These are phyloP conservation scores for Misopates orontium DNA, from an alignment of 257 asterid genomes.

Conservation along the genomic window DNA sequence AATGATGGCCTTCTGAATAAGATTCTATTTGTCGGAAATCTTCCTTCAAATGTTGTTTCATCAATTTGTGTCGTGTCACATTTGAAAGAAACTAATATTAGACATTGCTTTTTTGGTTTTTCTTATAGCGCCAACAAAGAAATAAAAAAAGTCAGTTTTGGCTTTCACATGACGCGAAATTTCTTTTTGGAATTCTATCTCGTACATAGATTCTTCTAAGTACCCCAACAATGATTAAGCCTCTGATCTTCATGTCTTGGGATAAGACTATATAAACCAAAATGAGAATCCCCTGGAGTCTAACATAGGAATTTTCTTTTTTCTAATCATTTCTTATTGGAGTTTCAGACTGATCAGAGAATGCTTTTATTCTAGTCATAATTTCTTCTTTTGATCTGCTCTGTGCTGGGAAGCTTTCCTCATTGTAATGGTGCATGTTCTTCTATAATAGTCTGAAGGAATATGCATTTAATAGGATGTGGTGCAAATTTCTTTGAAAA, in stretches of 20 bases:
- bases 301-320: too few relatives aligned
- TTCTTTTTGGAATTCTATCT: neutral
- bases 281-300: too few relatives aligned
- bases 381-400: too few relatives aligned
- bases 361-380: too few relatives aligned
- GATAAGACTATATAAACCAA: too few relatives aligned
- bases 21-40: neutral
- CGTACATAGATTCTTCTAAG: slow-evolving; percentile 11
- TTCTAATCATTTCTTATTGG: too few relatives aligned
- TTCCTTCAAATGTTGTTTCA: neutral
- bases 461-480: neutral
- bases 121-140: neutral
- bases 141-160: slow-evolving; percentile 1
- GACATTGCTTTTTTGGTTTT: slow-evolving; percentile 13
- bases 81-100: slow-evolving; percentile 16
- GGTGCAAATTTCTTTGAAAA: slow-evolving; percentile 9
- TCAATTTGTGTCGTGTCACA: neutral
- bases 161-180: neutral
- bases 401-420: too few relatives aligned
- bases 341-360: too few relatives aligned
- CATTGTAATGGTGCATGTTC: too few relatives aligned
- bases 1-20: slow-evolving; percentile 2
- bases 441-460: neutral
- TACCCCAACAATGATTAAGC: neutral
- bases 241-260: too few relatives aligned